These are phyloP conservation scores for Aaosphaeria pasadenensis DNA, from an alignment of 2,329 filamentous ascomycete genomes.

Conservation along the genomic window DNA sequence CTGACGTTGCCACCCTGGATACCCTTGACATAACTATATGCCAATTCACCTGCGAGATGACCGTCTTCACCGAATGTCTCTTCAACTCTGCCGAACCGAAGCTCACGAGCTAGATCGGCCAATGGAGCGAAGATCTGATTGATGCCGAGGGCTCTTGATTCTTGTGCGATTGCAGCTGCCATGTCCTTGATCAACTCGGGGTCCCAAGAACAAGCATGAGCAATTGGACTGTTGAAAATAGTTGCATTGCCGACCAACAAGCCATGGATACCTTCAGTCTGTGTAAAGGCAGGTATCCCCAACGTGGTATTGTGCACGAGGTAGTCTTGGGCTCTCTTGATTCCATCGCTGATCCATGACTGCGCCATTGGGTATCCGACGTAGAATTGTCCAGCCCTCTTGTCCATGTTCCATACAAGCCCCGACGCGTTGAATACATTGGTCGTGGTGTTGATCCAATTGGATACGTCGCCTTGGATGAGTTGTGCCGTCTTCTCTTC, in stretches of 20 bases:
- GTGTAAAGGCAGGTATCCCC: constrained; percentile 68
- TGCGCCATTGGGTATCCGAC: constrained; percentile 66
- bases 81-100: constrained; percentile 70
- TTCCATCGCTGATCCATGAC: constrained; percentile 60
- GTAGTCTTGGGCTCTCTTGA: constrained; percentile 67
- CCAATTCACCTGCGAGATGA: constrained; percentile 66
- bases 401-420: constrained; percentile 63
- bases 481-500: constrained; percentile 70
- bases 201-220: constrained; percentile 69
- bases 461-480: constrained; percentile 63
- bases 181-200: constrained; percentile 63
- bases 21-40: constrained; percentile 58
- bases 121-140: constrained; percentile 73
- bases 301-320: constrained; percentile 63
- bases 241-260: constrained; percentile 70
- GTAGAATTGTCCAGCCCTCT: constrained; percentile 68
- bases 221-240: constrained; percentile 77
- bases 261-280: constrained; percentile 73
- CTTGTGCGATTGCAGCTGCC: constrained; percentile 63
- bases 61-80: constrained; percentile 71
- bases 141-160: constrained; percentile 65
- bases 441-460: constrained; percentile 69
- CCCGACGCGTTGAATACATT: constrained; percentile 67
- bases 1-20: constrained; percentile 65
- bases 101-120: constrained; percentile 67